Conservation (phyloP, 148 eudicot genomes). For the Rheum nobile region DNA sequence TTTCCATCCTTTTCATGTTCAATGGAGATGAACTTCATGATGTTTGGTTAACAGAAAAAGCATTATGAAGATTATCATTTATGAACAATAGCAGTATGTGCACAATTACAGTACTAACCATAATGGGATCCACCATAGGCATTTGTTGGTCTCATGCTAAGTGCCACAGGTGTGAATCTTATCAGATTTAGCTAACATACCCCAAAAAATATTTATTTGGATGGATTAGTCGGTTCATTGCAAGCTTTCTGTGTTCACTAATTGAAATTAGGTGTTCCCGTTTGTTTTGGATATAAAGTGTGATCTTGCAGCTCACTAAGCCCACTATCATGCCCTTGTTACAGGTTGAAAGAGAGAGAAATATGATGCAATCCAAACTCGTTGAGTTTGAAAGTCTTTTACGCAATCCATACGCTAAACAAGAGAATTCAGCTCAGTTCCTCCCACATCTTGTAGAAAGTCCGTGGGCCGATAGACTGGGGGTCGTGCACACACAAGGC, state of each 20-base stretch:
- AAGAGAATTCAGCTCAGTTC: constrained; percentile 26
- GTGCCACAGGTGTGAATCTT: neutral
- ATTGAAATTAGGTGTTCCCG: neutral
- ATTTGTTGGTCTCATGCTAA: neutral
- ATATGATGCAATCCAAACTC: constrained; percentile 53
- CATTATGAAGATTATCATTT: neutral
- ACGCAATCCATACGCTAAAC: constrained; percentile 39
- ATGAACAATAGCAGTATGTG: neutral
- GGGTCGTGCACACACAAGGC: too few relatives aligned
- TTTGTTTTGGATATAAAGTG: neutral
- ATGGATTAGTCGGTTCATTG: neutral
- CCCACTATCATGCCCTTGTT: neutral
- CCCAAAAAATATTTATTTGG: neutral
- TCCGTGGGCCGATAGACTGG: too few relatives aligned
- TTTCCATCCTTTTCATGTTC: neutral
- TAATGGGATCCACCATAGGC: neutral
- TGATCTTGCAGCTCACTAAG: neutral
- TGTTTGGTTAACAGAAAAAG: neutral
- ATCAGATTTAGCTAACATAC: neutral
- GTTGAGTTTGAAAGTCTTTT: constrained; percentile 52
- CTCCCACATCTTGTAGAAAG: too few relatives aligned
- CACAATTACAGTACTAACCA: neutral
- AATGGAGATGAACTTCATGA: neutral
- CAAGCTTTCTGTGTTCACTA: neutral
- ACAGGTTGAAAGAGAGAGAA: constrained; percentile 90